phyloP scores from a whole-genome alignment of 371 early-diverging fungal genomes.

The Fennellomyces sp. region DNA sequence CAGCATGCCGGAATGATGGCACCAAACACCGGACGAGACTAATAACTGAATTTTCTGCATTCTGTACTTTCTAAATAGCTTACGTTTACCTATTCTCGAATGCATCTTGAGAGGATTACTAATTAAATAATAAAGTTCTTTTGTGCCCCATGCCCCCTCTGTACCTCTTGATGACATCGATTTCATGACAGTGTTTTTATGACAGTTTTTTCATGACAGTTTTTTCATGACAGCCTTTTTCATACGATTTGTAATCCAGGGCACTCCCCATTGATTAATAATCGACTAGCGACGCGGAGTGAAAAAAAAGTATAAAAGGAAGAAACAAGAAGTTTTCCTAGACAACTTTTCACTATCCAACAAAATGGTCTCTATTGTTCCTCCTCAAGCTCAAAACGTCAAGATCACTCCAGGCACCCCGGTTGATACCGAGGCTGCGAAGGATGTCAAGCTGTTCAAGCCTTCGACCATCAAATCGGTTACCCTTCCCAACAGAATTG shows the following conservation, averaged over 20 bases:
- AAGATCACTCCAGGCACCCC: slow-evolving; percentile 17
- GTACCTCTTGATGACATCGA: background rate
- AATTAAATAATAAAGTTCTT: no score
- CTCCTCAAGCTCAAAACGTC: slow-evolving; percentile 10
- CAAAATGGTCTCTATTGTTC: background rate
- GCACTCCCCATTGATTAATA: background rate
- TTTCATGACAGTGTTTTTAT: background rate
- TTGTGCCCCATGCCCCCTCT: no score
- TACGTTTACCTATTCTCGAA: no score
- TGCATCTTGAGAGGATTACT: no score
- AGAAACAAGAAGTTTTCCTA: no score
- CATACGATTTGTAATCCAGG: background rate
- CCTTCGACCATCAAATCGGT: slow-evolving; percentile 64
- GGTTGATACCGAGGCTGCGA: slow-evolving; percentile 7
- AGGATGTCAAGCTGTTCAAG: slow-evolving; percentile 52
- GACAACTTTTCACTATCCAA: background rate
- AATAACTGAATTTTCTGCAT: background rate
- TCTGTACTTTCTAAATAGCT: no score
- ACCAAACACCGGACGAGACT: background rate
- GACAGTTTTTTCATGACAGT: background rate
- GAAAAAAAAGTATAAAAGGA: background rate
- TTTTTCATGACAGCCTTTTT: background rate
- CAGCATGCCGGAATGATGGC: background rate
- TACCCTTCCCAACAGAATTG: slow-evolving; percentile 73
- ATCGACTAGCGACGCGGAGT: background rate